A percentile compares a stretch with the other conserved stretches of the same genome.
phyloP scores from a whole-genome alignment of 2,329 filamentous ascomycete species.

The Fusarium goolgardi region DNA sequence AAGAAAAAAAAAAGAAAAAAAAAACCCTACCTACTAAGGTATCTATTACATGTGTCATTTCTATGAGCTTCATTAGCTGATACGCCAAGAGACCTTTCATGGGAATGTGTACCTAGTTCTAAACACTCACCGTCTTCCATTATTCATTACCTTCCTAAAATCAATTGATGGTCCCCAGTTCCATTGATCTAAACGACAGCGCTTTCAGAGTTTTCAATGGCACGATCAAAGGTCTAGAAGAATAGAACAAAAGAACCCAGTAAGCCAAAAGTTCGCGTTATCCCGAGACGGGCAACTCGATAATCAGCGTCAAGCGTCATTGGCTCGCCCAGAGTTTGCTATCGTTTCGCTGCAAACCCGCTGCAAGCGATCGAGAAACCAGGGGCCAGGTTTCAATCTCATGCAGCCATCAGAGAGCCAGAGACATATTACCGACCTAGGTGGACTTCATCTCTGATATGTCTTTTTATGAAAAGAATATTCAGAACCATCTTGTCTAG shows the following conservation, averaged over 20 bases:
- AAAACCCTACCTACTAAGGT: not conserved
- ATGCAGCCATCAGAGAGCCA: conserved; percentile 16
- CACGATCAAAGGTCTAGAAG: conserved; percentile 15
- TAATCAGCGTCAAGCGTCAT: conserved; percentile 21
- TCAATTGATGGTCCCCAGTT: not conserved
- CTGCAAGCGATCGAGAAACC: conserved; percentile 38
- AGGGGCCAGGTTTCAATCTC: conserved; percentile 30
- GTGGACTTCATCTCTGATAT: not conserved
- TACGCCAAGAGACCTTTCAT: conserved; percentile 2
- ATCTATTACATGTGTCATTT: not conserved
- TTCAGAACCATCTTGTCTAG: not conserved
- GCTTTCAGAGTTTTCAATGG: conserved; percentile 29
- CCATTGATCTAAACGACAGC: not conserved
- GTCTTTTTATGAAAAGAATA: not conserved
- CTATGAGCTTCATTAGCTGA: conserved; percentile 5
- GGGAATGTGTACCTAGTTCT: not conserved
- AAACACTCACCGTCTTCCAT: not conserved
- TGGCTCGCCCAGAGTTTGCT: conserved; percentile 24
- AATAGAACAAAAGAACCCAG: conserved; percentile 31
- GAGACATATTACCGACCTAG: not conserved
- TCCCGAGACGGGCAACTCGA: conserved; percentile 41
- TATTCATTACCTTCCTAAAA: conserved; percentile 14
- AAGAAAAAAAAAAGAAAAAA: conserved; percentile 28
- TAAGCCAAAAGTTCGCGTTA: conserved; percentile 22
- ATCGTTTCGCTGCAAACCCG: conserved; percentile 31